Evolutionary conservation across 805 yeast genomes (phyloP), one percentile per base, ranked within the genome.

Genomic region (Suhomyces xylopsoci): DNA sequence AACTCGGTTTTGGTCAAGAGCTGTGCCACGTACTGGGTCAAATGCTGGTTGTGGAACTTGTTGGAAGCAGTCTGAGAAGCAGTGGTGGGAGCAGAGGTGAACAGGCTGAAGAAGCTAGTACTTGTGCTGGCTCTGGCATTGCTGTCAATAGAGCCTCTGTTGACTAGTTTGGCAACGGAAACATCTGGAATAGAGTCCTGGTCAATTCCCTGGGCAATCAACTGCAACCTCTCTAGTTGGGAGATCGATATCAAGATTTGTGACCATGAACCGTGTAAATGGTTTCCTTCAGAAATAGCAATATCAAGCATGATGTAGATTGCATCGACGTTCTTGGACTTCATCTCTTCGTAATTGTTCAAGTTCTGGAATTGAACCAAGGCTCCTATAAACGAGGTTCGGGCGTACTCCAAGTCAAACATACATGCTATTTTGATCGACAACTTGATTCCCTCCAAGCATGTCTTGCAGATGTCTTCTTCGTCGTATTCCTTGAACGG

Each of bases 401-500:
- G 82, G 0, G 97, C 96, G 61, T 89, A 84, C 50, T 86, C 91
- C 48, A 91, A 73, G 46, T 85, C 93, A 66, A 90, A 92, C 65
- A 87, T 80, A 55, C 97, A 84, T 1, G 98, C 82, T 51, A 96
- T 88, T 47, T 87, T 84, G 49, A 91, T 84, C 1, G 97, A 85
- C 34, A 90, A 72, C 61, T 85, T 85, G 58, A 94, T 81, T 20
- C 99, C 99, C 58, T 90, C 97, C 50, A 94, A 71, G 59, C 97
- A 86, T 7, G 80, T 70, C 48, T 76, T 80, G 3, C 88, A 81
- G 9, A 87, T 80, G 51, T 85, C 90, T 19, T 78, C 80, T 59
- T 89, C 94, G 59, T 88, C 91, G 56, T 87, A 85, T 51, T 90
- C 97, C 64, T 87, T 90, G 74, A 92, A 91, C 5, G 97, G 96